Base-by-base conservation (phyloP, 257 asterid species). In the Paraleonurus japonicus region DNA sequence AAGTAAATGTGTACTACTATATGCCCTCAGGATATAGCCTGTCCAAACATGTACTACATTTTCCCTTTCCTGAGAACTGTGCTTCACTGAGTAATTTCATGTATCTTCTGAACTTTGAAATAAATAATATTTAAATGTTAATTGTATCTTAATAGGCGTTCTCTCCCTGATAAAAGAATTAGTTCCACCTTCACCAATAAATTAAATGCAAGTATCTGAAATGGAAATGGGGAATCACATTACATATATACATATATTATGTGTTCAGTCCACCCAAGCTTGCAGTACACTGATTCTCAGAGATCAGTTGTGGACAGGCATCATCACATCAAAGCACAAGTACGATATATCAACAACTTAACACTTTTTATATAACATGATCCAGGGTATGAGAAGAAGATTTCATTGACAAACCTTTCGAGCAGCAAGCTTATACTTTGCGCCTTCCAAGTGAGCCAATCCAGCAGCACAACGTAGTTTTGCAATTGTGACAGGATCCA, bases 401-500 rank as follows among this genome's bases (percentile, higher is more conserved):
- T 24, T 47, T 45, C 15, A 60, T 51, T 67, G 32, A 39, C 89
- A 72, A 65, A 90, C 98, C 98, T 89, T 92, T 37, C 90, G 88
- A 69, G 96, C 98, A 77, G 98, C 95, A 72, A 81, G 89, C 82
- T 92, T 92, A 79, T 92, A 92, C 57, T 90, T 84, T 69, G 65
- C 82, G 58, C 86, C 73, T 76, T 88, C 96, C 69, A 92, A 70
- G 67, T 88, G 82, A 22, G 96, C 94, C 85, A 92, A 81, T 35
- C 96, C 98, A 74, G 96, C 90, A 57, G 95, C 91, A 77, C 95
- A 86, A 41, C 84, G 83, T 55, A 92, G 82, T 73, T 92, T 90
- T 59, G 92, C 87, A 74, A 73, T 79, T 50, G 88, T 85, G 61
- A 81, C 69, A 26, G 87, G 47, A 62, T 92, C 98, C 76, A 88